Base-by-base conservation (phyloP, 2,329 filamentous ascomycete genomes). In the Calonectria leucothoes region DNA sequence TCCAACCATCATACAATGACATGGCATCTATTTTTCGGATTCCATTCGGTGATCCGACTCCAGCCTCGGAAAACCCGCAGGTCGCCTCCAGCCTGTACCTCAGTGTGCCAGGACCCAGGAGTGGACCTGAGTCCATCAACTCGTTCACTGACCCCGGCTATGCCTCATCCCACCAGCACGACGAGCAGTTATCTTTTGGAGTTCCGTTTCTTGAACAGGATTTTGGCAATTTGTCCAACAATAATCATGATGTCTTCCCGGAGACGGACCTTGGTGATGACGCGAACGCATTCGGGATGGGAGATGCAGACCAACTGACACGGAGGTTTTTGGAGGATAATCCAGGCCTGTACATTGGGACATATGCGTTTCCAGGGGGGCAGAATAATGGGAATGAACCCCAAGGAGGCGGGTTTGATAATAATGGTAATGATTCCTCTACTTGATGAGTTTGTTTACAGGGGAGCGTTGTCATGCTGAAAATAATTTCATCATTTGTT, bases 11-110 rank as follows among this genome's bases (percentile, higher is more conserved):
- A 23, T 23, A 45, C 42, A 2, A 45, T 45, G 42, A 45, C 42
- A 45, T 45, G 42, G n/a, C 2, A 45, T n/a, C 42, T 45, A 45
- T 45, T 23, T 45, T 45, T 23, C 10, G 42, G 42, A 23, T 45
- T 23, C 7, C 42, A 4, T 2, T 11, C 2, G 17, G 1, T 20
- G 23, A 12, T 23, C n/a, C n/a, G 12, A 12, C n/a, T 10, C 2
- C 23, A 6, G 8, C 3, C 10, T 23, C n/a, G 20, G 20, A 23
- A 12, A 5, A 12, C 10, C 5, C 6, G 20, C 42, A 3, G 42
- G 42, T 4, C 5, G 1, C 6, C 8, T 2, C 3, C 4, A 12
- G 4, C 8, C n/a, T 2, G n/a, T 12, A 12, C 6, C 20, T 23
- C 2, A 11, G 12, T 10, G 3, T 45, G 10, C n/a, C n/a, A 12